Evolutionary conservation across 768 basidiomycete species (phyloP).

Genomic region (Amanita exitialis): DNA sequence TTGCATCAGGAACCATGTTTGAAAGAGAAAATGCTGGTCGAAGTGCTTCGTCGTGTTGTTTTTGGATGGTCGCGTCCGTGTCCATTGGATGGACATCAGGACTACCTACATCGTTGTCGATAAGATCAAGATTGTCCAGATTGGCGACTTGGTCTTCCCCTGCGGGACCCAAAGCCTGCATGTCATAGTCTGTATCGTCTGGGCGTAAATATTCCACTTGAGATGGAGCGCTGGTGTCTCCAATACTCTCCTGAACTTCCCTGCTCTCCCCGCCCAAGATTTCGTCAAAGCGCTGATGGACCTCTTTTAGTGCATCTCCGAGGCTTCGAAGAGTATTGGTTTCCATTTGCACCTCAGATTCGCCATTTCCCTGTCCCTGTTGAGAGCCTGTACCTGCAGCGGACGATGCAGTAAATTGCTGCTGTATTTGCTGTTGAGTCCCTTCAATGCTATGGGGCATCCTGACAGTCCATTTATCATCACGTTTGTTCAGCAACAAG

Average conservation of each 20-base stretch:
- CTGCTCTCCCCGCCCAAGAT: constrained; percentile 43
- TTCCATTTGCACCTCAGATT: constrained; percentile 24
- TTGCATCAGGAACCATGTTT: constrained; percentile 15
- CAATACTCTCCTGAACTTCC: constrained; percentile 23
- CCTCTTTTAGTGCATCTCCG: constrained; percentile 76
- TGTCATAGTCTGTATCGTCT: constrained; percentile 57
- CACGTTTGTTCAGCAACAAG: not conserved
- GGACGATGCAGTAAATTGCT: constrained; percentile 9
- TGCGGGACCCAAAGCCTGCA: constrained; percentile 87
- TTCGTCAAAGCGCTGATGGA: constrained; percentile 75
- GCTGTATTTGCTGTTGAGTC: not conserved
- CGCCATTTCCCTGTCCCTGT: constrained; percentile 30
- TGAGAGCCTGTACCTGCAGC: constrained; percentile 30
- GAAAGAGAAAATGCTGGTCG: constrained; percentile 9
- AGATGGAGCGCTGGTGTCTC: constrained; percentile 27
- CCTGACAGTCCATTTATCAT: not conserved
- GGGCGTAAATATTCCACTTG: constrained; percentile 73
- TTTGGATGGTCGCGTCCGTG: constrained; percentile 20
- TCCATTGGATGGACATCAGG: constrained; percentile 38
- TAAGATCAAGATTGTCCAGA: constrained; percentile 69
- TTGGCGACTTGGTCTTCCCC: constrained; percentile 77
- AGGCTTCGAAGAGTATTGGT: constrained; percentile 65
- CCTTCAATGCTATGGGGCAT: not conserved
- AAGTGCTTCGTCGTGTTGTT: constrained; percentile 10
- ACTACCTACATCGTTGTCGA: constrained; percentile 41